A percentile compares a stretch with the other conserved stretches of the same genome.
These are phyloP conservation scores for Circinella minor DNA, from an alignment of 371 early-diverging fungal genomes.

Conservation along the genomic window DNA sequence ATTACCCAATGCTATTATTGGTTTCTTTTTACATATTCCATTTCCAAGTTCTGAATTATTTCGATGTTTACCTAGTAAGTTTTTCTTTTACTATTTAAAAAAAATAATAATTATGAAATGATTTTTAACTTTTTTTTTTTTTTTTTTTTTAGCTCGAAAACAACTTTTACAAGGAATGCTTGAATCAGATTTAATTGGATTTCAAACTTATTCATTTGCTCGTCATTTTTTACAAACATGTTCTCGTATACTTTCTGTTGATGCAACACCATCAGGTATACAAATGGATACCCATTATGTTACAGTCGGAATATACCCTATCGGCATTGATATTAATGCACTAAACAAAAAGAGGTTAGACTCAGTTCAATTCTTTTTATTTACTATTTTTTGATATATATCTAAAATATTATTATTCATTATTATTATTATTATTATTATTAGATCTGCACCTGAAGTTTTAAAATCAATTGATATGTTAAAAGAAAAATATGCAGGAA, in stretches of 20 bases:
- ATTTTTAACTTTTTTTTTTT: no score
- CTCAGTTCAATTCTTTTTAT: conserved; percentile 2
- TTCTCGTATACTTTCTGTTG: conserved; percentile 87
- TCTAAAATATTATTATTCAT: neutral
- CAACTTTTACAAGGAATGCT: conserved; percentile 93
- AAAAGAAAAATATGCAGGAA: conserved; percentile 88
- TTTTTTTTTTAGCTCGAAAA: conserved; percentile 65
- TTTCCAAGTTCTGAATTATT: conserved; percentile 97
- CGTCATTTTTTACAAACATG: conserved; percentile 95
- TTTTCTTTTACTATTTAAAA: neutral
- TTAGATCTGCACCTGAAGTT: conserved; percentile 52
- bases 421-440: neutral
- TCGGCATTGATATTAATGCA: conserved; percentile 91
- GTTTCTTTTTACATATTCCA: conserved; percentile 97
- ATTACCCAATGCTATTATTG: conserved; percentile 86
- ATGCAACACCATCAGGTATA: conserved; percentile 86
- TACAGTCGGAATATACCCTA: conserved; percentile 95
- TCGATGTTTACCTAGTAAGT: conserved; percentile 85
- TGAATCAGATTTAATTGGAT: conserved; percentile 89
- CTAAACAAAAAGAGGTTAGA: conserved; percentile 63
- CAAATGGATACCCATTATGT: conserved; percentile 82
- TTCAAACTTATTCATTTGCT: conserved; percentile 97
- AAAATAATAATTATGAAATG: no score
- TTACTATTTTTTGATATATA: neutral
- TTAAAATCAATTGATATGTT: conserved; percentile 76